Evolutionary conservation across 805 yeast genomes (phyloP).

Genomic region (Metschnikowia corniflorae): DNA sequence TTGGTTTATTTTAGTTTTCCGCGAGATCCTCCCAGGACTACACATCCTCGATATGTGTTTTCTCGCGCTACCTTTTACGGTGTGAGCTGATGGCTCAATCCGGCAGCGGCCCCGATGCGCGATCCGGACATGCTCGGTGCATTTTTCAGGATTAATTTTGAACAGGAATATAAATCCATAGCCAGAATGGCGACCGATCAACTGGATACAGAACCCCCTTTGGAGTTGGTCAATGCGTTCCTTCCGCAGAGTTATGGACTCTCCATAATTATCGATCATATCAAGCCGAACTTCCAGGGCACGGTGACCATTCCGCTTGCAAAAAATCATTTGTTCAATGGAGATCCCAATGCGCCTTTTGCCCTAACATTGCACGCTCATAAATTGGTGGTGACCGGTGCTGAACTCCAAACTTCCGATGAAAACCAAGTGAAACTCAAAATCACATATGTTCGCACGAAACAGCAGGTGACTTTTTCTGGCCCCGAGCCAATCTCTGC

Average conservation of each 20-base stretch:
- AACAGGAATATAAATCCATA: no score
- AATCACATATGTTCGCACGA: constrained; percentile 38
- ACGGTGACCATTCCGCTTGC: constrained; percentile 28
- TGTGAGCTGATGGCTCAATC: no score
- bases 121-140: no score
- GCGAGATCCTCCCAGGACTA: no score
- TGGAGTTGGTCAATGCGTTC: constrained; percentile 29
- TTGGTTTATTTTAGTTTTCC: no score
- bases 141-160: no score
- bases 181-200: no score
- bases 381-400: constrained; percentile 38
- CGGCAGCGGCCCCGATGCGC: no score
- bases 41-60: no score
- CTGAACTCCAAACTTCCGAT: constrained; percentile 18
- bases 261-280: constrained; percentile 36
- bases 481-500: constrained; percentile 16
- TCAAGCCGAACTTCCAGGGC: constrained; percentile 48
- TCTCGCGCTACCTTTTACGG: no score
- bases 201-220: no score
- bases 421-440: constrained; percentile 19
- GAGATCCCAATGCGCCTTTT: constrained; percentile 8
- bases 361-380: constrained; percentile 38
- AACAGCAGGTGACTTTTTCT: constrained; percentile 32
- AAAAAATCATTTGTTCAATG: constrained; percentile 20
- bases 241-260: constrained; percentile 41